Evolutionary conservation across 2,329 filamentous ascomycete species (phyloP), one percentile per base, ranked within the genome.

Genomic region (Corynespora cassiicola): DNA sequence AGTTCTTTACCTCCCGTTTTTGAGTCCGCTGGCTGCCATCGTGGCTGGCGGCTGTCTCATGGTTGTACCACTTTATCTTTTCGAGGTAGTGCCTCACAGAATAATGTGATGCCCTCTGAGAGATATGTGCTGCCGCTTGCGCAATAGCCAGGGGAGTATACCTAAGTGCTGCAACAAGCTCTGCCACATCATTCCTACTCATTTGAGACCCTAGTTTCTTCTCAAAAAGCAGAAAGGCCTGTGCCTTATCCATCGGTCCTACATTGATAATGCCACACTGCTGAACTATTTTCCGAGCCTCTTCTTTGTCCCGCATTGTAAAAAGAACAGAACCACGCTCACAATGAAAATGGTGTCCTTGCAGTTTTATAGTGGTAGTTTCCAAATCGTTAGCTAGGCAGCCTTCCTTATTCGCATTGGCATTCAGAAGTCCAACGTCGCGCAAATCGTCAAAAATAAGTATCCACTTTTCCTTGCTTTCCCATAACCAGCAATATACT

Each of bases 11-110:
- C 20, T 49, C 46, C 7, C 17, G 2, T 38, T 73, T 66, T 25
- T 65, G 57, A 9, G 64, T 57, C 5, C 63, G 36, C 28, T 69
- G 56, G n/a, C 51, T 54, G 7, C 7, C 40, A 4, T 69, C 60
- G n/a, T 30, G 16, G 26, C 49, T 33, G 0, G 59, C n/a, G n/a
- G n/a, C n/a, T n/a, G n/a, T n/a, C n/a, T n/a, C n/a, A n/a, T n/a
- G n/a, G n/a, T n/a, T n/a, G n/a, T n/a, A n/a, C n/a, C n/a, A n/a
- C n/a, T n/a, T n/a, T 39, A 75, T 71, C 3, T 69, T 45, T 1
- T 56, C 42, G 1, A 78, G 48, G 42, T 79, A 79, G 29, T 38
- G 21, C 5, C 8, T 14, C 18, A 55, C 42, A 1, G 52, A 49
- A 17, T 6, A 47, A 18, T 30, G 37, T 2, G 50, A 50, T n/a